phyloP scores from a whole-genome alignment of 1,284 basidiomycete genomes.

The Tilletia horrida region DNA sequence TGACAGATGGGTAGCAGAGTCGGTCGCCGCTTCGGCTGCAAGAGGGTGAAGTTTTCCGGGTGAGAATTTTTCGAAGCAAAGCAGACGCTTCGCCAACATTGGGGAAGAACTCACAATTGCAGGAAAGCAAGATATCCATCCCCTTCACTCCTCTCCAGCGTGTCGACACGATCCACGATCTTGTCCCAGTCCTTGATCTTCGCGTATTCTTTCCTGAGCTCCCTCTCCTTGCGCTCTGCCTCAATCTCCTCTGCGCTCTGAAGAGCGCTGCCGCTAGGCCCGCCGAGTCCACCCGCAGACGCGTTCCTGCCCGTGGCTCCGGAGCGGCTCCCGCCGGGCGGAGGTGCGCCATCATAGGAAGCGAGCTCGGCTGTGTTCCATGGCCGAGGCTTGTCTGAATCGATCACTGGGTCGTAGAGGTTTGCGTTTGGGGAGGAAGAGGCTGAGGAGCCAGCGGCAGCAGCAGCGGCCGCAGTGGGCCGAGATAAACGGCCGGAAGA shows the following conservation, averaged over 20 bases:
- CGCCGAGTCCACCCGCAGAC: background rate
- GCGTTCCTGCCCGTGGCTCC: background rate
- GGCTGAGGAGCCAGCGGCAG: background rate
- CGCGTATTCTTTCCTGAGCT: slow-evolving; percentile 25
- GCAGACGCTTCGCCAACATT: background rate
- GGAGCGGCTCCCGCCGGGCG: slow-evolving; percentile 6
- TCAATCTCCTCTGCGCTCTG: background rate
- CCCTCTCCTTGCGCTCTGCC: slow-evolving; percentile 13
- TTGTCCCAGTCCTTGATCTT: slow-evolving; percentile 27
- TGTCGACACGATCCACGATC: slow-evolving; percentile 24
- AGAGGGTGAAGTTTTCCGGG: background rate
- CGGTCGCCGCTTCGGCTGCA: slow-evolving; percentile 21
- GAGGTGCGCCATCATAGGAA: slow-evolving; percentile 11
- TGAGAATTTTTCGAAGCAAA: background rate
- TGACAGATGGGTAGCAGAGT: slow-evolving; percentile 29
- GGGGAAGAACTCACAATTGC: slow-evolving; percentile 21
- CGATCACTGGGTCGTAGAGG: background rate
- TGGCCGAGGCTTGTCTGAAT: slow-evolving; percentile 11
- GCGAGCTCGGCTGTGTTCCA: slow-evolving; percentile 16
- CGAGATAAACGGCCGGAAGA: slow-evolving; percentile 6
- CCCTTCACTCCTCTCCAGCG: slow-evolving; percentile 30
- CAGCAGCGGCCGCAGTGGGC: background rate
- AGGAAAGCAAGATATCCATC: slow-evolving; percentile 27
- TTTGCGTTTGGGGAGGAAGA: background rate
- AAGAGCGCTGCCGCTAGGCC: slow-evolving; percentile 9